phyloP scores from a whole-genome alignment of 129 eudicot genomes.

The Tanacetum coccineum region DNA sequence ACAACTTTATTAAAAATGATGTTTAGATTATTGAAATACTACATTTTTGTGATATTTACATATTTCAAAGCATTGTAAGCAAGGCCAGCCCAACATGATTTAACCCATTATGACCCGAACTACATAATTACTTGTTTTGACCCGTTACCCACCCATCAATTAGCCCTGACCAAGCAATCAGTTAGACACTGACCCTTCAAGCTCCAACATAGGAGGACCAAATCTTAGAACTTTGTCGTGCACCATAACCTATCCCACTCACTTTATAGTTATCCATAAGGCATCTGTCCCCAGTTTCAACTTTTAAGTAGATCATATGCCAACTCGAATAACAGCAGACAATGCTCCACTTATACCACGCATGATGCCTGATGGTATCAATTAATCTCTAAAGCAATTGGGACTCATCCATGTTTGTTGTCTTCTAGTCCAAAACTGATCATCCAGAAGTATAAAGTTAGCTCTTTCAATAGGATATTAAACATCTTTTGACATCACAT shows the following conservation, averaged over 20 bases:
- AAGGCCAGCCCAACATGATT: background rate
- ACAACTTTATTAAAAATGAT: background rate
- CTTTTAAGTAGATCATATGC: conserved; percentile 27
- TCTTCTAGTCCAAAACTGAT: conserved; percentile 12
- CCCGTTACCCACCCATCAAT: background rate
- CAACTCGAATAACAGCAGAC: conserved; percentile 20
- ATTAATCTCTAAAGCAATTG: conserved; percentile 23
- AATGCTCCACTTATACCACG: conserved; percentile 21
- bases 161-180: conserved; percentile 6
- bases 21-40: background rate
- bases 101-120: background rate
- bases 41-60: background rate
- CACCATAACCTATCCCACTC: conserved; percentile 5
- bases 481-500: conserved; percentile 30
- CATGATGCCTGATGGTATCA: conserved; percentile 17
- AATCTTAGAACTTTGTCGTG: conserved; percentile 23
- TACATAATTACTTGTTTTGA: background rate
- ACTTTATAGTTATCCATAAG: background rate
- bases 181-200: conserved; percentile 12
- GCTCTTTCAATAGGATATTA: background rate
- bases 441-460: conserved; percentile 16
- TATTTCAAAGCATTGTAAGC: too few species aligned
- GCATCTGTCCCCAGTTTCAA: conserved; percentile 21
- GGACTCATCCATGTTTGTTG: conserved; percentile 15
- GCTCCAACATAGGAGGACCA: conserved; percentile 12